Percentiles rank a stretch among this genome's conserved stretches.
Evolutionary conservation across 257 asterid species (phyloP).

Genomic region (Mentha longifolia): DNA sequence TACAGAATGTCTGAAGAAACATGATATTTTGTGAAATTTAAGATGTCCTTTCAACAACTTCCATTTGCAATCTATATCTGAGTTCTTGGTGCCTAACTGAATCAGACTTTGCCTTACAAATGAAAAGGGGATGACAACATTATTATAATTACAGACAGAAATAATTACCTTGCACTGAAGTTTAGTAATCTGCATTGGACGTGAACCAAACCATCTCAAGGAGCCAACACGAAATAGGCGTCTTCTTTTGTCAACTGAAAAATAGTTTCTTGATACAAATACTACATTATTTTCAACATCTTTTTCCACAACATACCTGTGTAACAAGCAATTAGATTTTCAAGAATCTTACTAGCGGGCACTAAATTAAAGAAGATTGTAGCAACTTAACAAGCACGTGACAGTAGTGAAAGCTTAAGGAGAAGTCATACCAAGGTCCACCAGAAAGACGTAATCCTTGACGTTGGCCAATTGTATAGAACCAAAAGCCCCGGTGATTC

Average conservation of each 20-base stretch:
- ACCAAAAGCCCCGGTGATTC: constrained; percentile 93
- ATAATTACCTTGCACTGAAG: constrained; percentile 90
- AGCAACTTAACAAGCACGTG: constrained; percentile 15
- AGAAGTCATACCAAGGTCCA: constrained; percentile 83
- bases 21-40: no score
- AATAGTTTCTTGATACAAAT: constrained; percentile 90
- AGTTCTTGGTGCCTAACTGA: neutral
- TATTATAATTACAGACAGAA: constrained; percentile 9
- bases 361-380: constrained; percentile 10
- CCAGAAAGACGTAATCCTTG: constrained; percentile 99
- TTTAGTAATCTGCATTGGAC: constrained; percentile 49
- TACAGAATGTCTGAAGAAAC: no score
- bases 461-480: constrained; percentile 95
- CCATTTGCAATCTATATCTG: neutral
- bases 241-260: constrained; percentile 83
- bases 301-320: constrained; percentile 96
- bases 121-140: neutral
- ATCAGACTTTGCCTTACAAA: constrained; percentile 13
- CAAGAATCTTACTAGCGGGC: no score
- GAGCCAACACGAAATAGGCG: constrained; percentile 87
- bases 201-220: constrained; percentile 75
- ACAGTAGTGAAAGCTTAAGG: constrained; percentile 9
- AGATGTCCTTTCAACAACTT: no score
- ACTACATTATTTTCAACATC: constrained; percentile 79
- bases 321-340: constrained; percentile 27